A percentile compares a stretch with the other conserved stretches of the same genome.
phyloP scores from a whole-genome alignment of 2,329 filamentous ascomycete genomes.

The Fusarium armeniacum region DNA sequence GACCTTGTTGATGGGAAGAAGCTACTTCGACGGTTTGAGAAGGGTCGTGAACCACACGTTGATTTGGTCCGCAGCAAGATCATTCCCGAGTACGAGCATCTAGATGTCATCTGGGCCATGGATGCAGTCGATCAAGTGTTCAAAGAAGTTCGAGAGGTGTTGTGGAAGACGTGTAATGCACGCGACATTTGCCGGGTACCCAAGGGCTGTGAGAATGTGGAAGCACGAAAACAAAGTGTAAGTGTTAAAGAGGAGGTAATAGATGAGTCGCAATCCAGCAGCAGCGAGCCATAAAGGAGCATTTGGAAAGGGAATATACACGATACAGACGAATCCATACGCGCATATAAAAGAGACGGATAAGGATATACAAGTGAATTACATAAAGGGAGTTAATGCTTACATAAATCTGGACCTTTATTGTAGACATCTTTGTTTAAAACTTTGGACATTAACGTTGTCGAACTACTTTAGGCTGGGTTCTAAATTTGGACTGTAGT shows the following conservation, averaged over 20 bases:
- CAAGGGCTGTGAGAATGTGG: slow-evolving; percentile 70
- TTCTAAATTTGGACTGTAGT: slow-evolving; percentile 9
- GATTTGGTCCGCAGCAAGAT: slow-evolving; percentile 84
- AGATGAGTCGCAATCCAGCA: slow-evolving; percentile 47
- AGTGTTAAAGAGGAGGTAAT: slow-evolving; percentile 13
- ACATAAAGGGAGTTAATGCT: neutral
- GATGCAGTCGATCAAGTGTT: slow-evolving; percentile 88
- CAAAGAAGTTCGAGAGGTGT: slow-evolving; percentile 80
- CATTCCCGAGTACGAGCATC: slow-evolving; percentile 90
- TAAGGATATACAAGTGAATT: neutral
- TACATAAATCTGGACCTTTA: neutral
- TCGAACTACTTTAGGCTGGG: slow-evolving; percentile 9
- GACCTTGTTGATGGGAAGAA: slow-evolving; percentile 85
- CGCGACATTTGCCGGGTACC: slow-evolving; percentile 73
- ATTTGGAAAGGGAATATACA: slow-evolving; percentile 11
- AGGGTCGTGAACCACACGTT: slow-evolving; percentile 84
- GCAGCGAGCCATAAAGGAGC: slow-evolving; percentile 32
- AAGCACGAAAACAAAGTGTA: slow-evolving; percentile 53
- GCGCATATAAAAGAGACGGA: slow-evolving; percentile 10
- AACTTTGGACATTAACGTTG: slow-evolving; percentile 5
- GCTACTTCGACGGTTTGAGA: slow-evolving; percentile 80
- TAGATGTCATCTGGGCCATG: slow-evolving; percentile 96
- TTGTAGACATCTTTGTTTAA: slow-evolving; percentile 11
- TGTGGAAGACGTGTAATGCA: slow-evolving; percentile 81
- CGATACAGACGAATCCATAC: slow-evolving; percentile 26